A percentile compares a stretch with the other conserved stretches of the same genome.
phyloP scores from a whole-genome alignment of 2,329 filamentous ascomycete genomes.

The Onygenales sp. region DNA sequence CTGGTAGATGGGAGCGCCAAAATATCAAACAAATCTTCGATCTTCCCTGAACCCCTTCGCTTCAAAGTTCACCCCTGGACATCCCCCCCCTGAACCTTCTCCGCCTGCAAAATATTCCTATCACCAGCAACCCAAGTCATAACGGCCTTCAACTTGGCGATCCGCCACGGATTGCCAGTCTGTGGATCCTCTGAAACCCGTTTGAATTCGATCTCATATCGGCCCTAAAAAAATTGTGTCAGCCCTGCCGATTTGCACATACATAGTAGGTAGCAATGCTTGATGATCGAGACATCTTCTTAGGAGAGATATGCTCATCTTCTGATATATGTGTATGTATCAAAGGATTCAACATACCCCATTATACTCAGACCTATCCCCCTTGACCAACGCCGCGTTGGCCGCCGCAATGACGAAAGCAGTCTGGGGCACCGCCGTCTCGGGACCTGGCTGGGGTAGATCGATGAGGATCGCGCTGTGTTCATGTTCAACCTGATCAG shows the following conservation, averaged over 20 bases:
- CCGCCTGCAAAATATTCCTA: background rate
- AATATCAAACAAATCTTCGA: too few species aligned
- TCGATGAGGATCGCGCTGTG: background rate
- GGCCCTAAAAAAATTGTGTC: background rate
- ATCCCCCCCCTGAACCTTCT: too few species aligned
- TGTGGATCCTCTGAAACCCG: background rate
- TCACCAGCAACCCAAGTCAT: background rate
- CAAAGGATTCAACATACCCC: background rate
- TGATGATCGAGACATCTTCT: background rate
- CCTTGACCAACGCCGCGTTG: background rate
- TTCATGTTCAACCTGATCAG: background rate
- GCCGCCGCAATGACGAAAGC: background rate
- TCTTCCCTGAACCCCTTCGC: too few species aligned
- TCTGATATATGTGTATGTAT: background rate
- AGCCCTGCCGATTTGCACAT: too few species aligned
- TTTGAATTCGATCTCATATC: slow-evolving; percentile 1
- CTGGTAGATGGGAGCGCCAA: too few species aligned
- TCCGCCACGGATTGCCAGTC: background rate
- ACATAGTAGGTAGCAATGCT: background rate
- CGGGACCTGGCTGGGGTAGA: background rate
- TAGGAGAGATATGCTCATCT: background rate
- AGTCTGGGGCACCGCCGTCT: background rate
- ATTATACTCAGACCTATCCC: background rate
- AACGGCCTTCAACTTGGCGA: background rate
- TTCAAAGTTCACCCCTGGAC: too few species aligned